Evolutionary conservation across 208 protist genomes (phyloP).

Genomic region (Porcisia hertigi): DNA sequence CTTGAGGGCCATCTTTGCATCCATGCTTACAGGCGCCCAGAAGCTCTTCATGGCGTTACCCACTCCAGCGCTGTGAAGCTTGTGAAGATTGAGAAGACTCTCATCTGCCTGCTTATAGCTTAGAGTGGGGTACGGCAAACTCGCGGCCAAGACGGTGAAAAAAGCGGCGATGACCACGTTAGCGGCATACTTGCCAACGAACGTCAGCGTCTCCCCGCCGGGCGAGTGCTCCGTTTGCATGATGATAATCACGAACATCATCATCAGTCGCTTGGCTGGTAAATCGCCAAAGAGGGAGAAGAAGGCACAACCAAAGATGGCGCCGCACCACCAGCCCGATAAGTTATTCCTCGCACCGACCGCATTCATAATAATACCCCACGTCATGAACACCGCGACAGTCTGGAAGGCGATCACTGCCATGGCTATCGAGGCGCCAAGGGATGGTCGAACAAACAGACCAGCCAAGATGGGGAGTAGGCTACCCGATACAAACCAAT

Average conservation of each 20-base stretch:
- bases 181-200: constrained; percentile 32
- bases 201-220: constrained; percentile 27
- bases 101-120: constrained; percentile 35
- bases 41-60: constrained; percentile 63
- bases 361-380: constrained; percentile 52
- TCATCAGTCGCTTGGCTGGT: constrained; percentile 45
- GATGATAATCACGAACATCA: constrained; percentile 59
- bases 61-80: constrained; percentile 46
- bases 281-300: constrained; percentile 57
- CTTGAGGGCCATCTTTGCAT: constrained; percentile 41
- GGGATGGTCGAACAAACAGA: constrained; percentile 31
- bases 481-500: constrained; percentile 31
- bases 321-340: constrained; percentile 63
- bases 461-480: constrained; percentile 40
- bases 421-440: constrained; percentile 49
- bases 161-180: constrained; percentile 50
- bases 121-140: constrained; percentile 60
- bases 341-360: constrained; percentile 34
- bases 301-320: constrained; percentile 44
- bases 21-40: constrained; percentile 54
- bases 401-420: constrained; percentile 34
- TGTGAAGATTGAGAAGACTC: constrained; percentile 40
- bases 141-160: constrained; percentile 33
- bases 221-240: constrained; percentile 62
- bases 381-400: constrained; percentile 30